These are phyloP conservation scores for Curvularia eragrostidis DNA, from an alignment of 2,329 filamentous ascomycete genomes.

Conservation along the genomic window DNA sequence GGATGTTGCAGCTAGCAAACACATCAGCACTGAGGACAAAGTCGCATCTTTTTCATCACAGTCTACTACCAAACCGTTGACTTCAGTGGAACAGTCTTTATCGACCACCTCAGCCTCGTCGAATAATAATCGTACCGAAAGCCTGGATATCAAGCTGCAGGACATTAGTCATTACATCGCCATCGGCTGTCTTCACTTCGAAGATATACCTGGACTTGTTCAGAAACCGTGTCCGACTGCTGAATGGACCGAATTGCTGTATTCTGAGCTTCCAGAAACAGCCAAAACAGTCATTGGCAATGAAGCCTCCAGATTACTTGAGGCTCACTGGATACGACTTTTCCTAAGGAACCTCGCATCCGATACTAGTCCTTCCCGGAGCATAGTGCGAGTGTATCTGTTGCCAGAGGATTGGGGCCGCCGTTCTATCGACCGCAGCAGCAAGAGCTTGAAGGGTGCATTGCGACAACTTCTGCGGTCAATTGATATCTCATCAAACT, in stretches of 20 bases:
- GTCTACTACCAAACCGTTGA: not conserved
- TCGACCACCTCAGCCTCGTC: slow-evolving; percentile 19
- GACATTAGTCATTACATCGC: slow-evolving; percentile 44
- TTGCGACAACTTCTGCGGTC: slow-evolving; percentile 58
- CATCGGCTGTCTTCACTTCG: slow-evolving; percentile 43
- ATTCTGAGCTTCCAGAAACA: slow-evolving; percentile 29
- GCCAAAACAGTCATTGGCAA: slow-evolving; percentile 31
- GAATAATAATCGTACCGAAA: not conserved
- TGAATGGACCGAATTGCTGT: slow-evolving; percentile 38
- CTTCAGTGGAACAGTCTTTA: slow-evolving; percentile 16
- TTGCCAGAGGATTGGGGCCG: slow-evolving; percentile 71
- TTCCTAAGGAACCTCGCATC: slow-evolving; percentile 23
- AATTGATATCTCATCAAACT: slow-evolving; percentile 62
- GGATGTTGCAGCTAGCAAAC: not conserved
- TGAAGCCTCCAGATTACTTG: slow-evolving; percentile 36
- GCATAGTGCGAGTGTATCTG: slow-evolving; percentile 63
- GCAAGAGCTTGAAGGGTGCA: slow-evolving; percentile 54
- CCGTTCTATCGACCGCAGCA: slow-evolving; percentile 58
- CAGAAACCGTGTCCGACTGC: not conserved
- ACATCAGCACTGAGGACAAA: not conserved
- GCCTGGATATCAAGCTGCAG: slow-evolving; percentile 12
- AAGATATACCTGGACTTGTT: slow-evolving; percentile 6
- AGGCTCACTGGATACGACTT: slow-evolving; percentile 47
- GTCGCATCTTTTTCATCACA: not conserved
- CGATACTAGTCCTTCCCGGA: not conserved